phyloP scores from a whole-genome alignment of 176 grass and related monocot species.

The Guadua angustifolia region DNA sequence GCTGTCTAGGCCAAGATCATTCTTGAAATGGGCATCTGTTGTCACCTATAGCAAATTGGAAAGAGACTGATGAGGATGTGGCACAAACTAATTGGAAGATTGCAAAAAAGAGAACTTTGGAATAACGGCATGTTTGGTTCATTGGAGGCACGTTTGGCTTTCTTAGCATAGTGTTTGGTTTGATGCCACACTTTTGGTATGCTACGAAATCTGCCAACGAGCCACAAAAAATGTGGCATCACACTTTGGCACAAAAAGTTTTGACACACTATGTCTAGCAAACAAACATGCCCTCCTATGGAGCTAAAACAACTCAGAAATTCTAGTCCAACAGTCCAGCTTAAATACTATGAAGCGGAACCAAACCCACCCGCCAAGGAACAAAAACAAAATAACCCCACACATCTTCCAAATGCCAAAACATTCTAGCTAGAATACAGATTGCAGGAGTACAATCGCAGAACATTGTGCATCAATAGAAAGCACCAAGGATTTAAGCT shows the following conservation, averaged over 20 bases:
- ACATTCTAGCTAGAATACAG: not conserved
- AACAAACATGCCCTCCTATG: not conserved
- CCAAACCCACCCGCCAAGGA: not conserved
- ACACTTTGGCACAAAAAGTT: no score
- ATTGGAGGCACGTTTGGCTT: no score
- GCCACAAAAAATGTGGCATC: no score
- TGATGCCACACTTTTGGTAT: no score
- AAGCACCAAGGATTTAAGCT: not conserved
- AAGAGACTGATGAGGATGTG: slow-evolving; percentile 18
- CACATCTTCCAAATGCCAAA: not conserved
- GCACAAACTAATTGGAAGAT: not conserved
- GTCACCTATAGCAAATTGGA: slow-evolving; percentile 39
- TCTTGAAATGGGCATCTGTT: slow-evolving; percentile 61
- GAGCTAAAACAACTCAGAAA: not conserved
- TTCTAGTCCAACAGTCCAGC: not conserved
- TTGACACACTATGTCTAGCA: no score
- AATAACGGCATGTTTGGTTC: no score
- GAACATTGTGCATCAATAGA: not conserved
- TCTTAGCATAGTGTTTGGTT: no score
- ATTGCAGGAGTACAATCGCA: not conserved
- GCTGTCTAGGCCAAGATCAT: slow-evolving; percentile 64
- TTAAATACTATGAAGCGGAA: not conserved
- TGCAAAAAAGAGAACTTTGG: not conserved
- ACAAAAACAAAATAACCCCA: not conserved
- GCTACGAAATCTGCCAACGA: no score